Conservation (phyloP, 1,139 yeast species). For the Debaryomyces sp. region DNA sequence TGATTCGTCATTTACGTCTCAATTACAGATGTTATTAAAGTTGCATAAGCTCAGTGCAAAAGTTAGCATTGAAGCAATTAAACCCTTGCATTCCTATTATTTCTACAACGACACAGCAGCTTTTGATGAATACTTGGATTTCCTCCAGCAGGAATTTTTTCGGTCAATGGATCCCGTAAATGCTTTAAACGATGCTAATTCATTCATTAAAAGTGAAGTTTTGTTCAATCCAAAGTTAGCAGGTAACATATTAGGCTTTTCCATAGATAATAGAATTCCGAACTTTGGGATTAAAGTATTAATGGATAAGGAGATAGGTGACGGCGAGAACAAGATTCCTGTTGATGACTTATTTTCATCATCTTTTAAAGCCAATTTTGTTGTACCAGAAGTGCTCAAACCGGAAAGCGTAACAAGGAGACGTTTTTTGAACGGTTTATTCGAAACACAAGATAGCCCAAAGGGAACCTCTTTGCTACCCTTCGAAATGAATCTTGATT, state of each 20-base stretch:
- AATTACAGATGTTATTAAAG: slow-evolving; percentile 53
- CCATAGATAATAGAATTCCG: slow-evolving; percentile 67
- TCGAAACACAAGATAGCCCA: slow-evolving; percentile 59
- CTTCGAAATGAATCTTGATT: slow-evolving; percentile 82
- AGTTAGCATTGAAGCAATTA: slow-evolving; percentile 43
- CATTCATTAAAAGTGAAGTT: slow-evolving; percentile 33
- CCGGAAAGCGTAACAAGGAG: slow-evolving; percentile 44
- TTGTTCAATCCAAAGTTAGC: slow-evolving; percentile 28
- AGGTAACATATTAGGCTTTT: slow-evolving; percentile 35
- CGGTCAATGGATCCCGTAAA: slow-evolving; percentile 32
- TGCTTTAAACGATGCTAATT: slow-evolving; percentile 34
- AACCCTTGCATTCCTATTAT: slow-evolving; percentile 47
- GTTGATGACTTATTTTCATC: slow-evolving; percentile 27
- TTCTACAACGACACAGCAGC: slow-evolving; percentile 53
- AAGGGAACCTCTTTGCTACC: slow-evolving; percentile 61
- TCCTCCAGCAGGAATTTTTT: slow-evolving; percentile 33
- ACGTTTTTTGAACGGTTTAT: slow-evolving; percentile 62
- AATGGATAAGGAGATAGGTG: slow-evolving; percentile 30
- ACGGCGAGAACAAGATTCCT: slow-evolving; percentile 11
- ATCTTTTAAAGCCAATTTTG: slow-evolving; percentile 28
- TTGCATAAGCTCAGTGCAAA: slow-evolving; percentile 71
- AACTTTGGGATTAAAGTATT: slow-evolving; percentile 74
- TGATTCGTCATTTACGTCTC: slow-evolving; percentile 38
- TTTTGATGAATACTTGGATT: slow-evolving; percentile 43
- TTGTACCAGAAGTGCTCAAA: slow-evolving; percentile 13